Evolutionary conservation across 1,139 yeast genomes (phyloP), one percentile per base, ranked within the genome.

Genomic region (Candida sanyaensis): DNA sequence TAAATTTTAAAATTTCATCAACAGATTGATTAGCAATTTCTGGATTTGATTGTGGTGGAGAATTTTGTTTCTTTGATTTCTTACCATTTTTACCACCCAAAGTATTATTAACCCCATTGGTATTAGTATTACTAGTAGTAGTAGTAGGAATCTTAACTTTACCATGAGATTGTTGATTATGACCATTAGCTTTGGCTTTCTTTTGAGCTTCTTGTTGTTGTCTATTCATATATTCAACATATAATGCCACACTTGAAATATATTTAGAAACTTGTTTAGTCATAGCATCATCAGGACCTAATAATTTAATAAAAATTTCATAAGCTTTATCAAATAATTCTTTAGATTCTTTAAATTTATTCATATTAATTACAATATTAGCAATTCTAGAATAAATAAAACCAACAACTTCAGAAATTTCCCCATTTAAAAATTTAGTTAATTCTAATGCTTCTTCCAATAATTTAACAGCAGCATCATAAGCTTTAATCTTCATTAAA

Each of bases 1-100:
- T 84, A 58, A 80, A 86, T 45, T 75, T 75, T 68, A 86, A 71
- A 53, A 86, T 80, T 50, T 85, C 92, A 45, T 85, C 92, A 49
- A 86, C 78, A 17, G 88, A 81, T 63, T 82, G 75, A 45, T 70
- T 67, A 11, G 86, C 84, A 54, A 85, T 75, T 37, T 75, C 78
- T 24, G 88, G 84, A 55, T 78, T 71, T 11, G 81, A 68, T 41
- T 66, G 60, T 10, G 62, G 56, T 44, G 54, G 50, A 50, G 69
- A 69, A 48, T 66, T 66, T 54, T 69, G 68, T 47, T 61, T 58
- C 47, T 53, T 54, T 42, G 52, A 52, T 46, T 61, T 56, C 47
- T 59, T 55, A 11, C 55, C 43, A 24, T 54, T 38, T 24, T 41
- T 45, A 24, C 57, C 57, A 34, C 30, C 43, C 17, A 57, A 54